Base-by-base conservation (phyloP, 805 yeast species). In the Candida tallmaniae region DNA sequence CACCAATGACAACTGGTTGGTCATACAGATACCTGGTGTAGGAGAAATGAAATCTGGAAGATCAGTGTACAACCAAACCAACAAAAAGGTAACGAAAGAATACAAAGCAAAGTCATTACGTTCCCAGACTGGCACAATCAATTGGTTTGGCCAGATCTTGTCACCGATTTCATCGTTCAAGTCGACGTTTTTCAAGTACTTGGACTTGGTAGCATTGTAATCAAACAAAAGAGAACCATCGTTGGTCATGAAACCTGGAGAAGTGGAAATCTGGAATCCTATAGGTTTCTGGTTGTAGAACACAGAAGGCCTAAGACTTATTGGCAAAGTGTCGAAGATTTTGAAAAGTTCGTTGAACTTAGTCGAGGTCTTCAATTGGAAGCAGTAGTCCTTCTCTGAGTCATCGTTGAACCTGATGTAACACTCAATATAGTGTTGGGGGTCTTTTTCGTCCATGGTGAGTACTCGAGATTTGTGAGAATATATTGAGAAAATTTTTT, bases 31-130 rank as follows among this genome's bases (percentile, higher is more conserved):
- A 16, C 96, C 96, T 0, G 97, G 97, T 4, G 97, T 90, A 31
- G 97, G 97, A 23, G 89, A 76, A 35, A 87, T 66, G 48, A 68
- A 73, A 52, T 87, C 96, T 2, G 98, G 98, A 55, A 93, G 70
- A 62, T 93, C 97, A 2, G 95, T 80, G 58, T 89, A 93, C 39
- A 93, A 72, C 97, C 98, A 93, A 12, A 62, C 60, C 7, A 73
- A 33, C 47, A 85, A 60, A 4, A 63, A 38, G 1, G 68, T 32
- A 12, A 65, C 32, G 35, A 70, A 52, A 22, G 67, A 45, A 45
- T 68, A 62, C 43, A 58, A 70, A 19, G 65, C 68, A 40, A 65
- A 60, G 18, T 58, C 47, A 49, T 74, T 66, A 39, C 61, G 61
- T 40, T 66, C 61, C 88, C 94, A 86, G 17, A 68, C 57, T 4